phyloP scores from a whole-genome alignment of 495 filamentous ascomycete species.

The Neurospora hispaniola region DNA sequence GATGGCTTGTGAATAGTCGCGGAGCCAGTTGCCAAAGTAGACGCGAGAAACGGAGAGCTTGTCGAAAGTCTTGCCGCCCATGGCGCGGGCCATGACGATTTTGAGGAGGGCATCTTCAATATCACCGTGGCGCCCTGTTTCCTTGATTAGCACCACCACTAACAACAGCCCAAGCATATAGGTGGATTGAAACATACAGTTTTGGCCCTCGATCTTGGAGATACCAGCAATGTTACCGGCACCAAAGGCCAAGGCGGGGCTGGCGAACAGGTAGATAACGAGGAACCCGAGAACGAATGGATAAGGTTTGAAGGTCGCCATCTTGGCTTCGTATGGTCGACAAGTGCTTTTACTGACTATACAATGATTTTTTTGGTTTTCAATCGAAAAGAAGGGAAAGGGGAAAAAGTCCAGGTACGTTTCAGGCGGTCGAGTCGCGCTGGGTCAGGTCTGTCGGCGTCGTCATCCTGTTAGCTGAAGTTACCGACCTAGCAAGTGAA shows the following conservation, averaged over 20 bases:
- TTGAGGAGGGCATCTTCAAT: conserved; percentile 82
- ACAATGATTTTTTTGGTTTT: not conserved
- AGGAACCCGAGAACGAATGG: conserved; percentile 36
- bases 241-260: conserved; percentile 68
- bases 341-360: not conserved
- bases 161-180: not conserved
- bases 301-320: conserved; percentile 32
- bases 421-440: not conserved
- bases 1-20: conserved; percentile 72
- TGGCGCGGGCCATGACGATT: conserved; percentile 61
- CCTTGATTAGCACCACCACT: not conserved
- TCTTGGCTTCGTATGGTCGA: conserved; percentile 13
- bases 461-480: not conserved
- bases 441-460: not conserved
- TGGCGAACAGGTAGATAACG: conserved; percentile 48
- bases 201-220: conserved; percentile 68
- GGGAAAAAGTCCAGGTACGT: not conserved
- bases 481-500: not conserved
- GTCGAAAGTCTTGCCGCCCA: conserved; percentile 75
- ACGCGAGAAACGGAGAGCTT: conserved; percentile 80
- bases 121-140: conserved; percentile 77
- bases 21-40: conserved; percentile 86
- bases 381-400: not conserved
- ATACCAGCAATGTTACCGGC: conserved; percentile 75
- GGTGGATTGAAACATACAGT: conserved; percentile 39